Base-by-base conservation (phyloP, 192 early-diverging fungal species). In the Jimgerdemannia lactiflua region DNA sequence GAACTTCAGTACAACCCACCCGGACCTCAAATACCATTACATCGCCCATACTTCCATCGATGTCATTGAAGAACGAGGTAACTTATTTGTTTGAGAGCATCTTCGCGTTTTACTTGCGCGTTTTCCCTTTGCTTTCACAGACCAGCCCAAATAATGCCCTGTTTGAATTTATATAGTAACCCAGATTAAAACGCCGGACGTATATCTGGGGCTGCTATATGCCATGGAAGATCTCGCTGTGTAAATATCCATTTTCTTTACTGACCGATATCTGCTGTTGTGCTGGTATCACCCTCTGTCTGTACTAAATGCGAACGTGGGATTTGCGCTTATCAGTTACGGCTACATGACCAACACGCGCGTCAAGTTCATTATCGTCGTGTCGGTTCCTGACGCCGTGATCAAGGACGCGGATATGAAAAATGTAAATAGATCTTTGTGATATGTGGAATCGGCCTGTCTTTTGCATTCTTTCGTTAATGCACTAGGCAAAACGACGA, bases 311-410 rank as follows among this genome's bases (percentile, higher is more conserved):
- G 29, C 29, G 29, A 29, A 29, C 1, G 29, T 29, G 29, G 29
- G 29, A 29, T 29, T 29, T 29, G 29, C 29, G 29, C 29, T 29
- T 29, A 29, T n/a, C 77, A 92, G 90, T 3, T 92, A 91, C 74
- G 97, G 95, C 11, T 97, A 95, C 77, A 89, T 95, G 65, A 92
- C 93, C 76, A 97, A 96, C 78, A 97, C 97, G 3, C 86, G 91
- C 39, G 87, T 94, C 66, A 94, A 95, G 69, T 85, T 94, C 63
- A 81, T 94, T 4, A 80, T 92, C 3, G 84, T 95, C 0, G 80
- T 92, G 2, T 85, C 89, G 3, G 89, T 92, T 9, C 87, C 87
- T 6, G 93, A 96, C 77, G 86, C 82, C 18, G 80, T 92, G 8
- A 90, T 93, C 67, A 95, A 95, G 54, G 93, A 96, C 67, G 78